phyloP scores from a whole-genome alignment of 108 stramenopile genomes.

The Stephanodiscus minutulus region DNA sequence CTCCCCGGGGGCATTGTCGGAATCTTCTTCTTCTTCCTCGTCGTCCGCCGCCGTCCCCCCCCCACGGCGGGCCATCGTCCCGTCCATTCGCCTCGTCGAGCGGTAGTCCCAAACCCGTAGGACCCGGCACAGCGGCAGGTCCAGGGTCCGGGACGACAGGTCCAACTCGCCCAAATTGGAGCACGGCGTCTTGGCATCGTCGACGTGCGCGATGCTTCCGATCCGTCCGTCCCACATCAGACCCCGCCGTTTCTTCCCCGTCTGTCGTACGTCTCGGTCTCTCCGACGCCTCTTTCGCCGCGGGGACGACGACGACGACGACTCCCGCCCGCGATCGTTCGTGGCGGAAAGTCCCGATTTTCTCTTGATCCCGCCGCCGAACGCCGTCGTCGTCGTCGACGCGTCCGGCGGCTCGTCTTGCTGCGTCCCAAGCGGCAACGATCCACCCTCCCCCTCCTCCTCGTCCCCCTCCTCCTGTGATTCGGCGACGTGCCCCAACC shows the following conservation, averaged over 20 bases:
- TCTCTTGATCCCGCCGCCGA: conserved; percentile 30
- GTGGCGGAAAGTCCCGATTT: conserved; percentile 30
- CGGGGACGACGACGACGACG: conserved; percentile 1
- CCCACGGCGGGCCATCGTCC: background rate
- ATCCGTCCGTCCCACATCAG: conserved; percentile 27
- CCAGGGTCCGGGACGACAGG: conserved; percentile 37
- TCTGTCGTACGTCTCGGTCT: background rate
- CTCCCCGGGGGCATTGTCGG: background rate
- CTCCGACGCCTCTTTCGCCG: background rate
- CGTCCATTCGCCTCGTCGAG: conserved; percentile 48
- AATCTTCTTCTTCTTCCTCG: background rate
- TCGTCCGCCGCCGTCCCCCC: too few relatives aligned
- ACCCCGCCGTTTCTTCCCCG: too few relatives aligned
- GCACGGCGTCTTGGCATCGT: conserved; percentile 21
- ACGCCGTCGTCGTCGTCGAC: background rate
- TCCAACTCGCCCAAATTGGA: conserved; percentile 53
- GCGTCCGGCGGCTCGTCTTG: background rate
- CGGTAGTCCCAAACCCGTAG: conserved; percentile 53
- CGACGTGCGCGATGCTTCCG: conserved; percentile 37
- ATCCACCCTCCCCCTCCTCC: conserved; percentile 6
- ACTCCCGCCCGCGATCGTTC: background rate
- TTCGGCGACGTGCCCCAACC: background rate
- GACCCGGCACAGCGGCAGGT: conserved; percentile 49
- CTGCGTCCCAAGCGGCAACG: conserved; percentile 32
- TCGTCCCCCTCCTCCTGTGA: conserved; percentile 7